phyloP scores from a whole-genome alignment of 169 alveolate genomes.

The Plasmodium vivax region DNA sequence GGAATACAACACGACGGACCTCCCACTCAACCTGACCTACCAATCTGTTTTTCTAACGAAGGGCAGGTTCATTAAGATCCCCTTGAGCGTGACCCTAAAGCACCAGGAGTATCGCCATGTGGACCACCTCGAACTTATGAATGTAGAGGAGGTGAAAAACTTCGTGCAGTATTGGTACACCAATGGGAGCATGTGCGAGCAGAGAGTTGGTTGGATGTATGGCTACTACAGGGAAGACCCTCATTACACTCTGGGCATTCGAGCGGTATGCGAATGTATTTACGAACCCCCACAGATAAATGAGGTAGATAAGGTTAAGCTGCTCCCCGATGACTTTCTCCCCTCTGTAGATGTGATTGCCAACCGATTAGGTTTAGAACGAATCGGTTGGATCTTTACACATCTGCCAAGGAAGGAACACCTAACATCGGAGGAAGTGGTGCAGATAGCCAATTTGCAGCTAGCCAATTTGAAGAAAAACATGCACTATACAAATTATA shows the following conservation, averaged over 20 bases:
- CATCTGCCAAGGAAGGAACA: slow-evolving; percentile 94
- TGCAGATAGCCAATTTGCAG: slow-evolving; percentile 82
- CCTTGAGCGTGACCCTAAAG: slow-evolving; percentile 95
- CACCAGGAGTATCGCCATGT: slow-evolving; percentile 97
- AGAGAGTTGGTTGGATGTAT: slow-evolving; percentile 96
- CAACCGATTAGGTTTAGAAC: slow-evolving; percentile 93
- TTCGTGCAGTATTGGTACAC: slow-evolving; percentile 95
- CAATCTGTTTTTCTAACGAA: slow-evolving; percentile 18
- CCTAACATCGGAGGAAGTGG: slow-evolving; percentile 94
- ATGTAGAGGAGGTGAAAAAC: slow-evolving; percentile 92
- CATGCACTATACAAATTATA: slow-evolving; percentile 88
- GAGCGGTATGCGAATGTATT: slow-evolving; percentile 98
- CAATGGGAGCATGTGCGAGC: slow-evolving; percentile 89
- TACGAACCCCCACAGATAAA: slow-evolving; percentile 96
- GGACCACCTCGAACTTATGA: slow-evolving; percentile 97
- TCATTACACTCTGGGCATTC: slow-evolving; percentile 96
- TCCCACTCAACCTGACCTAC: slow-evolving; percentile 78
- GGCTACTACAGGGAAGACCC: slow-evolving; percentile 98
- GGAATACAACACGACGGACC: slow-evolving; percentile 82
- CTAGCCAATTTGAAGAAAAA: slow-evolving; percentile 55
- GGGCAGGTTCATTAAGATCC: slow-evolving; percentile 84
- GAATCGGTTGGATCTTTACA: slow-evolving; percentile 97
- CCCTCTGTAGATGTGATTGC: slow-evolving; percentile 93
- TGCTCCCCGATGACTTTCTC: slow-evolving; percentile 81
- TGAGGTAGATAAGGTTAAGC: slow-evolving; percentile 78